Percentiles rank a stretch among this genome's conserved stretches.
Evolutionary conservation across 1,139 yeast genomes (phyloP).

Genomic region (Kurtzmaniella quercitrusa): DNA sequence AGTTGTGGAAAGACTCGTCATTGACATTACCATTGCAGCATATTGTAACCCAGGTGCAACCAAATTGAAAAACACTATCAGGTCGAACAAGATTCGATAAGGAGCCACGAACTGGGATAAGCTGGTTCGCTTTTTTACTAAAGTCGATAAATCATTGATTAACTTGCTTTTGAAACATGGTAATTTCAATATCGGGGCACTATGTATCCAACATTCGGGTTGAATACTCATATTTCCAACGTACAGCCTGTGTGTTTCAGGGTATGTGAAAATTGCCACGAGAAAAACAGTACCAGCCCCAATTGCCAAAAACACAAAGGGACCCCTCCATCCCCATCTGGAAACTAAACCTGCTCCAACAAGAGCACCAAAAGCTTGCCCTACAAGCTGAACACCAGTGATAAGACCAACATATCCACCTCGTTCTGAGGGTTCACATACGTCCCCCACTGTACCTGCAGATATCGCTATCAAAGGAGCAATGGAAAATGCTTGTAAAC

Average conservation of each 20-base stretch:
- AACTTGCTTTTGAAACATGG: constrained; percentile 22
- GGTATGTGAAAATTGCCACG: constrained; percentile 21
- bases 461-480: constrained; percentile 39
- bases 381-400: constrained; percentile 32
- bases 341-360: constrained; percentile 35
- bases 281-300: constrained; percentile 32
- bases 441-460: constrained; percentile 38
- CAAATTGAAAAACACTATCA: constrained; percentile 21
- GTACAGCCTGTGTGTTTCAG: constrained; percentile 34
- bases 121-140: constrained; percentile 16
- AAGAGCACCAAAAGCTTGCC: constrained; percentile 40
- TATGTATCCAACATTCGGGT: constrained; percentile 29
- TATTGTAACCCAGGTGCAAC: constrained; percentile 36
- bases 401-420: constrained; percentile 39
- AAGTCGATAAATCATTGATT: constrained; percentile 24
- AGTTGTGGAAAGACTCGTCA: constrained; percentile 30
- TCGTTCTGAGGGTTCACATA: constrained; percentile 31
- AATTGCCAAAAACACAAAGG: constrained; percentile 34
- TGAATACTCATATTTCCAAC: constrained; percentile 38
- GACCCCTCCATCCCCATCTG: constrained; percentile 34
- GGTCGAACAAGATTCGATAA: constrained; percentile 23
- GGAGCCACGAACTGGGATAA: constrained; percentile 26
- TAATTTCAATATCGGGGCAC: constrained; percentile 27
- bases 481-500: constrained; percentile 39
- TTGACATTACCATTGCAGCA: constrained; percentile 35